A percentile compares a stretch with the other conserved stretches of the same genome.
phyloP scores from a whole-genome alignment of 768 basidiomycete species.

The Tulasnella sp. region DNA sequence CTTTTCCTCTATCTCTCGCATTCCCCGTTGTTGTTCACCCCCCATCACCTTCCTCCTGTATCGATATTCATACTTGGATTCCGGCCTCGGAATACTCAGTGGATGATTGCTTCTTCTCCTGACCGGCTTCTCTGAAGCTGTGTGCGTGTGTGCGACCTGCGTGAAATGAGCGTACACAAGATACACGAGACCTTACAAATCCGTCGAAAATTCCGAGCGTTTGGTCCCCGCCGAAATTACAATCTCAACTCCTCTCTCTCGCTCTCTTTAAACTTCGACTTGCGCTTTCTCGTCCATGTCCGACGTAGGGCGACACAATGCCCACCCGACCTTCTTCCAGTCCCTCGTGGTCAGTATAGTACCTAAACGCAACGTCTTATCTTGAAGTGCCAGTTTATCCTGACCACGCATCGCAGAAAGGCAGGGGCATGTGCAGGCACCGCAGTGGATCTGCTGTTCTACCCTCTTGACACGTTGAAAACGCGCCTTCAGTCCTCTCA shows the following conservation, averaged over 20 bases:
- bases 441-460: slow-evolving; percentile 90
- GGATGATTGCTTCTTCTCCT: neutral
- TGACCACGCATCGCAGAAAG: slow-evolving; percentile 33
- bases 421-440: slow-evolving; percentile 89
- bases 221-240: neutral
- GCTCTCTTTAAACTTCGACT: neutral
- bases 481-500: slow-evolving; percentile 85
- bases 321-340: slow-evolving; percentile 37
- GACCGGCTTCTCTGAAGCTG: neutral
- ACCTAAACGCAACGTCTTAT: slow-evolving; percentile 8
- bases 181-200: neutral
- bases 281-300: slow-evolving; percentile 10
- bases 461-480: slow-evolving; percentile 94
- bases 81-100: slow-evolving; percentile 1
- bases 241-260: neutral
- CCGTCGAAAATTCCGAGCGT: slow-evolving; percentile 1
- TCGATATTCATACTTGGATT: slow-evolving; percentile 15
- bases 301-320: neutral
- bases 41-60: slow-evolving; percentile 8
- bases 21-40: slow-evolving; percentile 7
- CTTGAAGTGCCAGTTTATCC: neutral
- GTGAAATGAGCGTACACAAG: neutral
- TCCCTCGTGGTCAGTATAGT: slow-evolving; percentile 39
- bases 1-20: neutral
- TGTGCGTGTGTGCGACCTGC: neutral